Evolutionary conservation across 345 rosid genomes (phyloP), one percentile per base, ranked within the genome.

Genomic region (Eucalyptus brandiana): DNA sequence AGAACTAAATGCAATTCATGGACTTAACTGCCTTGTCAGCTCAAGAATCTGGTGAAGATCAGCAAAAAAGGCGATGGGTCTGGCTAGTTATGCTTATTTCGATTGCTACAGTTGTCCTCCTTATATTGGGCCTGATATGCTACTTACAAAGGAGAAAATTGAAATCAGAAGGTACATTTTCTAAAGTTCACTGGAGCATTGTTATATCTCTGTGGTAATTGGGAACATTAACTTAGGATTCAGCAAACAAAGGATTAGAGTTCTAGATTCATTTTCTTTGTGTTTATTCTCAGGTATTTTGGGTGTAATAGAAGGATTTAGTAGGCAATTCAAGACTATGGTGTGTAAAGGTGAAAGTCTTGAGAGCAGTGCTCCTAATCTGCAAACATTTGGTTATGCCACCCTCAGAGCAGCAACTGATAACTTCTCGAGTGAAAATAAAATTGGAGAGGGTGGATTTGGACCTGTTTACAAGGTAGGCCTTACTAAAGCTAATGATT

Each of bases 391-490:
- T 89, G 89, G 87, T 65, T 91, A 90, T 37, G 88, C 80, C 12
- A 89, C 44, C 60, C 88, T 94, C 49, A 91, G 88, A 89, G 88
- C 58, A 76, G 94, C 95, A 37, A 94, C 95, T 30, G 32, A 92
- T 48, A 88, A 92, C 89, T 94, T 94, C 89, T 90, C 92, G 1
- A 37, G 72, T 26, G 91, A 88, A 89, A 94, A 92, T 69, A 90
- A 87, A 65, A 90, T 94, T 44, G 94, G 94, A 69, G 91, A 92
- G 88, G 95, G 94, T 85, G 95, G 94, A 26, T 94, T 87, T 89
- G 94, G 94, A 28, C 94, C 94, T n/a, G 93, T 94, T n/a, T 93
- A 93, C 69, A 93, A 89, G 93, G 93, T 92, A 87, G 34, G 87
- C 86, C n/a, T 8, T 44, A 44, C 54, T 47, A 28, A 62, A 62